Conservation (phyloP, 192 early-diverging fungal species). For the Pilobolus umbonatus region DNA sequence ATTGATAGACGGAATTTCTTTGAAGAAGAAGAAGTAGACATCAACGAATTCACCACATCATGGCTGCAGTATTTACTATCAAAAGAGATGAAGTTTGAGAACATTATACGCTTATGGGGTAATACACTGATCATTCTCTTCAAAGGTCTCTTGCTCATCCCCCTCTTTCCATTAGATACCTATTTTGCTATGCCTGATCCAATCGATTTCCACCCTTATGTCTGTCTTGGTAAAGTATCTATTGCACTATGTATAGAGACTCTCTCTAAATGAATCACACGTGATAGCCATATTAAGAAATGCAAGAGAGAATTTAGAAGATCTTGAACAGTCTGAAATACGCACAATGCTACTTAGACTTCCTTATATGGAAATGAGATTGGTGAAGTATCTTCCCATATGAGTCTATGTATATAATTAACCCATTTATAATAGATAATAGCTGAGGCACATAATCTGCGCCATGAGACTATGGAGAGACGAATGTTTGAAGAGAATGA, state of each 20-base stretch:
- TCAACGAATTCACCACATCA: conserved; percentile 81
- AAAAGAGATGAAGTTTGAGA: conserved; percentile 78
- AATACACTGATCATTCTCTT: background rate
- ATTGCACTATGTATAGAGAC: no score
- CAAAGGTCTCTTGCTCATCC: background rate
- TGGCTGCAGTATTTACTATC: conserved; percentile 80
- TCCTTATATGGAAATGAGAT: conserved; percentile 64
- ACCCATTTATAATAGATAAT: conserved; percentile 44
- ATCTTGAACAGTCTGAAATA: conserved; percentile 89
- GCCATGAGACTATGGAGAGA: conserved; percentile 62
- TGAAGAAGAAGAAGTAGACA: conserved; percentile 90
- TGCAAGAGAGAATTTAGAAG: conserved; percentile 78
- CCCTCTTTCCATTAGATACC: conserved; percentile 48
- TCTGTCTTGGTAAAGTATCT: conserved; percentile 59
- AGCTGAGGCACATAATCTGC: conserved; percentile 63
- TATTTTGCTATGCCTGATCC: conserved; percentile 79
- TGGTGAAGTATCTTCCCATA: conserved; percentile 33
- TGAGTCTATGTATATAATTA: background rate
- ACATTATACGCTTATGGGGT: conserved; percentile 76
- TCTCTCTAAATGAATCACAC: background rate
- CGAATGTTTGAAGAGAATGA: conserved; percentile 48
- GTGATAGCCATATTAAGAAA: conserved; percentile 65
- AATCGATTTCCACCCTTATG: conserved; percentile 77
- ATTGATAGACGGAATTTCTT: conserved; percentile 69
- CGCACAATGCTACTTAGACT: conserved; percentile 75